phyloP scores from a whole-genome alignment of 345 rosid genomes.

The Hibiscus tridactylites region DNA sequence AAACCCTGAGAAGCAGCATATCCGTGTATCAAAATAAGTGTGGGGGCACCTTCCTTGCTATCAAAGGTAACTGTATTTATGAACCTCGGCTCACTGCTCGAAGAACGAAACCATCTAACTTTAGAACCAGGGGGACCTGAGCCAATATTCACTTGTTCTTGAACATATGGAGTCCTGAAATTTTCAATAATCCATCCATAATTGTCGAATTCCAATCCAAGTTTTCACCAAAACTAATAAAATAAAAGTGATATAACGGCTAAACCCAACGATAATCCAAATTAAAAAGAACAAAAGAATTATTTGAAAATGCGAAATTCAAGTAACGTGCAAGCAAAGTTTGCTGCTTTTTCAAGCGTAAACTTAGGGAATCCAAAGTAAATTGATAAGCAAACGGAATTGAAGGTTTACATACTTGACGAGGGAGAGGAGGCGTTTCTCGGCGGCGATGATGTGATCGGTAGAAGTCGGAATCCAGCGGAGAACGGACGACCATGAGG shows the following conservation, averaged over 20 bases:
- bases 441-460: constrained; percentile 79
- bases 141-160: constrained; percentile 79
- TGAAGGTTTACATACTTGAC: constrained; percentile 43
- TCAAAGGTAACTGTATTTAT: constrained; percentile 81
- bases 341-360: background rate
- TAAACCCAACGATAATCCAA: background rate
- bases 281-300: background rate
- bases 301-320: background rate
- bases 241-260: background rate
- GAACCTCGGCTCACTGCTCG: constrained; percentile 64
- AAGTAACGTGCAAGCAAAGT: background rate
- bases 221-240: background rate
- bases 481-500: constrained; percentile 73
- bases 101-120: constrained; percentile 83
- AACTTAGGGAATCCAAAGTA: background rate
- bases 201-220: background rate
- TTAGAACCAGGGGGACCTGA: constrained; percentile 85
- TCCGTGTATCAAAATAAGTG: constrained; percentile 94
- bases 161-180: constrained; percentile 78
- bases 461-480: constrained; percentile 98
- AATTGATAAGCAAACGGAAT: background rate
- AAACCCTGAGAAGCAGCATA: constrained; percentile 95
- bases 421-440: constrained; percentile 82
- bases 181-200: constrained; percentile 6
- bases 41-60: constrained; percentile 66